Conservation (phyloP, 1,139 yeast species). For the Wickerhamiella pararugosa region DNA sequence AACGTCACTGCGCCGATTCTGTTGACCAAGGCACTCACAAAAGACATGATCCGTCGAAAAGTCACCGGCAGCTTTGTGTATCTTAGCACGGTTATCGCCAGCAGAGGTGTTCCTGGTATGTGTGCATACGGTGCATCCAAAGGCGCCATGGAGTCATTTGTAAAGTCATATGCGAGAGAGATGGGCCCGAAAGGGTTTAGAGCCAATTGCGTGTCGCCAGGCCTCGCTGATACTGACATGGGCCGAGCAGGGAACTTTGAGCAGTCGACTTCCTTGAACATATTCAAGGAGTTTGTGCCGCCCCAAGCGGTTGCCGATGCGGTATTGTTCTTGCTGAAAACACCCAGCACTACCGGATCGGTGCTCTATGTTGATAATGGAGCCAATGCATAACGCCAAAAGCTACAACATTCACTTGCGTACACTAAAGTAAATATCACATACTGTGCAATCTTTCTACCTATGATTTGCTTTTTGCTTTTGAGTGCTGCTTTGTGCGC, state of each 20-base stretch:
- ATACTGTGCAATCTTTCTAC: too few relatives aligned
- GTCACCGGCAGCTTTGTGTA: constrained; percentile 36
- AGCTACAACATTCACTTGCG: too few relatives aligned
- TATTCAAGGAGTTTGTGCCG: constrained; percentile 17
- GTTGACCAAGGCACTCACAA: constrained; percentile 29
- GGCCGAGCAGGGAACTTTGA: constrained; percentile 19
- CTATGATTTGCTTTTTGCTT: too few relatives aligned
- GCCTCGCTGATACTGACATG: constrained; percentile 71
- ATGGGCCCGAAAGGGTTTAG: constrained; percentile 35
- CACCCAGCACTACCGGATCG: constrained; percentile 22
- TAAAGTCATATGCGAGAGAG: constrained; percentile 50
- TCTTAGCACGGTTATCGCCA: constrained; percentile 57
- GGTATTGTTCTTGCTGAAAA: constrained; percentile 20
- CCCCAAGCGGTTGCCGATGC: constrained; percentile 25
- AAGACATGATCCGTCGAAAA: constrained; percentile 34
- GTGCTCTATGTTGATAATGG: constrained; percentile 24
- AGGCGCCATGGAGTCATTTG: constrained; percentile 54
- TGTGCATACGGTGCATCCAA: constrained; percentile 69
- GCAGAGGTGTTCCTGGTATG: constrained; percentile 40
- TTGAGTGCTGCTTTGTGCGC: too few relatives aligned
- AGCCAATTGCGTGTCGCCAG: constrained; percentile 59
- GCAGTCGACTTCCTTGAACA: constrained; percentile 14
- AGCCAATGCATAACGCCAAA: constrained; percentile 1
- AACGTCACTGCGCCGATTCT: constrained; percentile 54
- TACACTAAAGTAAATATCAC: too few relatives aligned